Conservation (phyloP, 1,284 basidiomycete species). For the Rugosomyces carneus region DNA sequence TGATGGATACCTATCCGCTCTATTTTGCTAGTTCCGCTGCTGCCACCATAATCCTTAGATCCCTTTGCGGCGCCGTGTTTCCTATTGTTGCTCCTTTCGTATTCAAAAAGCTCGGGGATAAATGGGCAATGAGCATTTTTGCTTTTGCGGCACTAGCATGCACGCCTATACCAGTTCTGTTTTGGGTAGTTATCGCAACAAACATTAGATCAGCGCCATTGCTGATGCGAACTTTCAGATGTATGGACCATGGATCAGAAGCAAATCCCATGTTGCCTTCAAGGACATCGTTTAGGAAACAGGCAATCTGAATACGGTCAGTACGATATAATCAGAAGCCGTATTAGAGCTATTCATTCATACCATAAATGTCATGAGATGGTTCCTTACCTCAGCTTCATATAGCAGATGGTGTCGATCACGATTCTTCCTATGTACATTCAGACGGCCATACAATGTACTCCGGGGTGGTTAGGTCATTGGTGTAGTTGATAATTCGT, state of each 20-base stretch:
- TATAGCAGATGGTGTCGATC: no score
- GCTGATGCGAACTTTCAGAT: constrained; percentile 27
- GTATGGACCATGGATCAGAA: constrained; percentile 54
- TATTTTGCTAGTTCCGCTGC: constrained; percentile 65
- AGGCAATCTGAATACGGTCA: not conserved
- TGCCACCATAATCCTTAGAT: constrained; percentile 63
- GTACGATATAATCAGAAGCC: not conserved
- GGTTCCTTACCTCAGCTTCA: no score
- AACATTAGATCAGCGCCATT: not conserved
- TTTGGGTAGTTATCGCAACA: constrained; percentile 34
- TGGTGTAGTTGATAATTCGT: no score
- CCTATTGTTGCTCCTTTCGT: constrained; percentile 47
- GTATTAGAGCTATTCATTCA: no score
- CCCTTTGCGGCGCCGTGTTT: constrained; percentile 57
- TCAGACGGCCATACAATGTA: no score
- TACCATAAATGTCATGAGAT: no score
- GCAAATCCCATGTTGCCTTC: constrained; percentile 46
- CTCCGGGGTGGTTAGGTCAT: no score
- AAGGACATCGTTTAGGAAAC: constrained; percentile 27
- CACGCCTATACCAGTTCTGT: constrained; percentile 38
- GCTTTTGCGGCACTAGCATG: constrained; percentile 48
- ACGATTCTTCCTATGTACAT: no score
- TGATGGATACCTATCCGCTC: constrained; percentile 60
- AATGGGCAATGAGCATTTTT: constrained; percentile 64
- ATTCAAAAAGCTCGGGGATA: constrained; percentile 46